Evolutionary conservation across 108 stramenopile genomes (phyloP).

Genomic region (Cylindrotheca closterium): DNA sequence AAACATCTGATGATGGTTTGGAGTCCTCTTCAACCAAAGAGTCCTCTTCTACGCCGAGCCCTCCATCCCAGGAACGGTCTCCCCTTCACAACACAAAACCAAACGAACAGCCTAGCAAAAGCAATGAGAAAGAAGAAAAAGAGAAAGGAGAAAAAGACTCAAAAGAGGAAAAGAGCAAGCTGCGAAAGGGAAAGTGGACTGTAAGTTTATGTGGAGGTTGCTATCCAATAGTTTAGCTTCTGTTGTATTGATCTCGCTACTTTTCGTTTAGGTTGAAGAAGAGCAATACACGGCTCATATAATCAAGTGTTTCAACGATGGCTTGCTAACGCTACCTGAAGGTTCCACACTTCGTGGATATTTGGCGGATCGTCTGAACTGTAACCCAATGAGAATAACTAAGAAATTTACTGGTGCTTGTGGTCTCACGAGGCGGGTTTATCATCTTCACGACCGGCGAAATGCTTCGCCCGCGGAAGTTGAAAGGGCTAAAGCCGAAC

Average conservation of each 20-base stretch:
- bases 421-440: slow-evolving; percentile 86
- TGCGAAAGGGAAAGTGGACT: slow-evolving; percentile 86
- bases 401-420: slow-evolving; percentile 96
- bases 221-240: too few relatives aligned
- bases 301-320: slow-evolving; percentile 90
- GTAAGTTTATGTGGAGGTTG: slow-evolving; percentile 45
- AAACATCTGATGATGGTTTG: too few relatives aligned
- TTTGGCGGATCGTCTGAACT: slow-evolving; percentile 94
- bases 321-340: slow-evolving; percentile 87
- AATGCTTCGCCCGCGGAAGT: slow-evolving; percentile 50
- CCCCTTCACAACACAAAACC: not conserved
- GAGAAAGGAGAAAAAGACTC: not conserved
- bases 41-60: not conserved
- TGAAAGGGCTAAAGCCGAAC: slow-evolving; percentile 64
- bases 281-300: slow-evolving; percentile 90
- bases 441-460: slow-evolving; percentile 62
- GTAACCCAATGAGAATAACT: slow-evolving; percentile 98
- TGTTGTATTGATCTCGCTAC: too few relatives aligned
- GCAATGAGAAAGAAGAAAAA: not conserved
- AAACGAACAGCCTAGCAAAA: not conserved
- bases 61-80: not conserved
- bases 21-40: too few relatives aligned
- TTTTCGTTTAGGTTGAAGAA: slow-evolving; percentile 64
- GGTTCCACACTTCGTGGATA: slow-evolving; percentile 90
- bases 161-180: slow-evolving; percentile 17